These are phyloP conservation scores for Fusarium nematophilum DNA, from an alignment of 2,329 filamentous ascomycete species.

Conservation along the genomic window DNA sequence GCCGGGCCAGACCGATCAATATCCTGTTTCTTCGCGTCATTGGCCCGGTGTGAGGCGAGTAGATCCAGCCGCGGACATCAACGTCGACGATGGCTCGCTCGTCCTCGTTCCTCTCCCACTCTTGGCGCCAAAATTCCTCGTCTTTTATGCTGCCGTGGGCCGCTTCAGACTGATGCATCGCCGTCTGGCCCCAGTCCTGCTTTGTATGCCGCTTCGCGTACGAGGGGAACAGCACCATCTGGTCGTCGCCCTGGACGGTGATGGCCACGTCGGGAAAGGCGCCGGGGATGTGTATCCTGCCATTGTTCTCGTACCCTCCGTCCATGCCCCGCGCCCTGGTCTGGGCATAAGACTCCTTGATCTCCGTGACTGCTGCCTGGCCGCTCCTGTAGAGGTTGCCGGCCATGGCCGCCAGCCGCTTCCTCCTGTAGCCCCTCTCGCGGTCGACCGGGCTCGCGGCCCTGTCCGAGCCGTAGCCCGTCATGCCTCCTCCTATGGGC, in stretches of 20 bases:
- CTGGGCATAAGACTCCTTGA: slow-evolving; percentile 69
- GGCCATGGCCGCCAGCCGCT: slow-evolving; percentile 77
- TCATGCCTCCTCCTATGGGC: slow-evolving; percentile 34
- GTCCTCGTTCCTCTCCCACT: slow-evolving; percentile 84
- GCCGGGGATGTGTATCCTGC: slow-evolving; percentile 68
- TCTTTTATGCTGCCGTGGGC: slow-evolving; percentile 63
- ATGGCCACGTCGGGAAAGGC: slow-evolving; percentile 89
- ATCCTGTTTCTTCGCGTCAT: slow-evolving; percentile 89
- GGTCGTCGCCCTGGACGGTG: slow-evolving; percentile 81
- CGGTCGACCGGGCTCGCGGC: slow-evolving; percentile 46
- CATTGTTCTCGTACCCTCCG: slow-evolving; percentile 42
- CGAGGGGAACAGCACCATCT: slow-evolving; percentile 95
- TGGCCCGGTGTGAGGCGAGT: slow-evolving; percentile 84
- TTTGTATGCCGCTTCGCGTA: slow-evolving; percentile 82
- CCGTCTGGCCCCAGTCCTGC: slow-evolving; percentile 51
- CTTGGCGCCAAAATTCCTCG: slow-evolving; percentile 78
- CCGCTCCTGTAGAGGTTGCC: slow-evolving; percentile 67
- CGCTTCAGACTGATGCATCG: slow-evolving; percentile 43
- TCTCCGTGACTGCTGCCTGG: slow-evolving; percentile 67
- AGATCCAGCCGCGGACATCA: slow-evolving; percentile 96
- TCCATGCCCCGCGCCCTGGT: slow-evolving; percentile 54
- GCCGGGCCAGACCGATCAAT: slow-evolving; percentile 85
- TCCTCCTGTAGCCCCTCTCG: slow-evolving; percentile 78
- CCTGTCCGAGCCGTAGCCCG: slow-evolving; percentile 47
- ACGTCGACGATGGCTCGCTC: slow-evolving; percentile 91